Conservation (phyloP, 768 basidiomycete species). For the Trametes sanguinea region DNA sequence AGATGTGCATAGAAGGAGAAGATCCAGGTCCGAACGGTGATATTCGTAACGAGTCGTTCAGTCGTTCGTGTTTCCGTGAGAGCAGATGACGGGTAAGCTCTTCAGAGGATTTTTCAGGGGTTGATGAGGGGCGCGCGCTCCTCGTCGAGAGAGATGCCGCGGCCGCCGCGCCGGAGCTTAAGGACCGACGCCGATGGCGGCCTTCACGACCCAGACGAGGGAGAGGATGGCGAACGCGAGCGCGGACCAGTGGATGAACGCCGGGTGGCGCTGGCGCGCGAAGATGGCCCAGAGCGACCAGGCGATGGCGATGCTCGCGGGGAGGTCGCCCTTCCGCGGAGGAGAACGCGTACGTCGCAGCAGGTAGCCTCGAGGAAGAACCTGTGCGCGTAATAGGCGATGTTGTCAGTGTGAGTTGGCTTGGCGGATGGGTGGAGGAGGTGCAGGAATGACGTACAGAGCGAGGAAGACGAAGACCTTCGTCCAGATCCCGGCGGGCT, state of each 20-base stretch:
- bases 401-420: not conserved
- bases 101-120: constrained; percentile 28
- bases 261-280: constrained; percentile 61
- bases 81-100: too few species aligned
- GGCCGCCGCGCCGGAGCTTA: constrained; percentile 40
- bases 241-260: constrained; percentile 90
- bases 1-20: too few species aligned
- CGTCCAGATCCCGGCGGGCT: constrained; percentile 82
- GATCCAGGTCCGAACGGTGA: too few species aligned
- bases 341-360: constrained; percentile 93
- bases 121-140: constrained; percentile 84
- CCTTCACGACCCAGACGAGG: constrained; percentile 83
- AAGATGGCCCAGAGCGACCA: constrained; percentile 97
- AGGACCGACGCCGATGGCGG: constrained; percentile 56
- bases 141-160: constrained; percentile 75
- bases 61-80: not conserved
- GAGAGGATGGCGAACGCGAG: constrained; percentile 85
- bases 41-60: not conserved
- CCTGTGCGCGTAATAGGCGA: constrained; percentile 36
- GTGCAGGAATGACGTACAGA: constrained; percentile 51
- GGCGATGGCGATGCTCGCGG: constrained; percentile 86
- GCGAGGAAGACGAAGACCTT: constrained; percentile 95
- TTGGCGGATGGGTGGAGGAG: constrained; percentile 8
- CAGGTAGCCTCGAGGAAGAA: constrained; percentile 93
- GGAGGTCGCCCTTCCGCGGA: constrained; percentile 89